Evolutionary conservation across 2,329 filamentous ascomycete species (phyloP).

Genomic region (Colletotrichum aenigma): DNA sequence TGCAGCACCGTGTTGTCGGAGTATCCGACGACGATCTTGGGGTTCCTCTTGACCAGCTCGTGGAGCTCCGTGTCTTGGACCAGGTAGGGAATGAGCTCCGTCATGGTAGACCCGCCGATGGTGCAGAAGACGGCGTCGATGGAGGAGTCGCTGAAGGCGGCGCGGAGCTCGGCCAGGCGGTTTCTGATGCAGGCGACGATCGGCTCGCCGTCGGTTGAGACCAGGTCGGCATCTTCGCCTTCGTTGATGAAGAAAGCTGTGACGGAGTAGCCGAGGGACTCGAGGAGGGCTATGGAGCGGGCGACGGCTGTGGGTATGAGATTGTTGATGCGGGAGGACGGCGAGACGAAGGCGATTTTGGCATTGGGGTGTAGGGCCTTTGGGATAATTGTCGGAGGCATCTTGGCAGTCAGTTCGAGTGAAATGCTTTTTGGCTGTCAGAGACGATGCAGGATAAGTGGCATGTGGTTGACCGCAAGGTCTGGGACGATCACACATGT

Average conservation of each 20-base stretch:
- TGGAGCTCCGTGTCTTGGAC: slow-evolving; percentile 39
- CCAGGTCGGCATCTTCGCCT: neutral
- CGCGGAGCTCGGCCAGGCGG: slow-evolving; percentile 39
- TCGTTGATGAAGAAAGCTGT: slow-evolving; percentile 30
- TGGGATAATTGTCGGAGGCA: slow-evolving; percentile 23
- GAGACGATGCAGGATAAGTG: neutral
- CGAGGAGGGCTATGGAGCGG: slow-evolving; percentile 33
- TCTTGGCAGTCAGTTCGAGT: neutral
- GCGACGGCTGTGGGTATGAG: slow-evolving; percentile 29
- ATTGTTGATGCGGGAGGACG: slow-evolving; percentile 40
- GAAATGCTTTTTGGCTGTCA: neutral
- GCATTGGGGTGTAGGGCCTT: slow-evolving; percentile 35
- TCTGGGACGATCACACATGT: neutral
- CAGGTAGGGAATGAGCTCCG: slow-evolving; percentile 41
- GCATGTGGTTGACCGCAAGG: neutral
- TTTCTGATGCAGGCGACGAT: slow-evolving; percentile 37
- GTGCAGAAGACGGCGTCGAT: slow-evolving; percentile 43
- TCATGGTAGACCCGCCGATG: slow-evolving; percentile 41
- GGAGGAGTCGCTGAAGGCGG: slow-evolving; percentile 38
- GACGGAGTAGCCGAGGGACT: slow-evolving; percentile 36
- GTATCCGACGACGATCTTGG: slow-evolving; percentile 46
- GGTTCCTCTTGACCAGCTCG: slow-evolving; percentile 33
- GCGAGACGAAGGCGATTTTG: slow-evolving; percentile 45
- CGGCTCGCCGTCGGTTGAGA: slow-evolving; percentile 24
- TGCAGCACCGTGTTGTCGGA: slow-evolving; percentile 47